phyloP scores from a whole-genome alignment of 805 yeast species.

The Starmerella apis region DNA sequence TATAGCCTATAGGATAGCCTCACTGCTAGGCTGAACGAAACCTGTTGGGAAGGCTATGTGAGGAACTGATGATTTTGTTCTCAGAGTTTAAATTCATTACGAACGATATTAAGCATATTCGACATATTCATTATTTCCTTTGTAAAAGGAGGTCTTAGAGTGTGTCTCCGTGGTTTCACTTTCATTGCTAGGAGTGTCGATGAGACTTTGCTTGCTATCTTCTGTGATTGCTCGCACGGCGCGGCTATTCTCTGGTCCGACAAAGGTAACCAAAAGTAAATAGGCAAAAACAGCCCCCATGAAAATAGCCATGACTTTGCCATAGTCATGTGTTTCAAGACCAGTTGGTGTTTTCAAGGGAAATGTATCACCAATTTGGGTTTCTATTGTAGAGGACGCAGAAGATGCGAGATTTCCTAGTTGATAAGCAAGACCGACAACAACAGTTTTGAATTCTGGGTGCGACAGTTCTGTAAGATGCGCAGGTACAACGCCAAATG shows the following conservation, averaged over 20 bases:
- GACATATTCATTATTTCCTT: neutral
- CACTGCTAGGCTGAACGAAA: neutral
- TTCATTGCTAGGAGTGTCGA: neutral
- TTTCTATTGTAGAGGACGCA: conserved; percentile 61
- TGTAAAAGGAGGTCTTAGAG: neutral
- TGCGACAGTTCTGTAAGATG: conserved; percentile 57
- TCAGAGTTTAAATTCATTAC: no score
- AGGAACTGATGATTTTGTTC: no score
- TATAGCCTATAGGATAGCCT: neutral
- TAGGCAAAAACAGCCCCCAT: conserved; percentile 55
- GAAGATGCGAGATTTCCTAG: conserved; percentile 64
- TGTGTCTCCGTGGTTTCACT: neutral
- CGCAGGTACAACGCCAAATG: conserved; percentile 63
- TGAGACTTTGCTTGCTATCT: neutral
- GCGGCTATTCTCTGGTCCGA: conserved; percentile 45
- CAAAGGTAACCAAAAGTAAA: conserved; percentile 38
- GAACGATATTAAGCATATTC: conserved; percentile 9
- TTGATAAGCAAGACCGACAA: conserved; percentile 56
- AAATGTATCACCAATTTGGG: conserved; percentile 50
- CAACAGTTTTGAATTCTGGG: conserved; percentile 51
- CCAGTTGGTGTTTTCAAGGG: conserved; percentile 35
- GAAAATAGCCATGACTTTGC: conserved; percentile 60
- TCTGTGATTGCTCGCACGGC: conserved; percentile 9
- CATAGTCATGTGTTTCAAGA: conserved; percentile 42
- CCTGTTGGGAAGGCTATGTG: no score